phyloP scores from a whole-genome alignment of 2,329 filamentous ascomycete genomes.

The Stromatinia cepivora region DNA sequence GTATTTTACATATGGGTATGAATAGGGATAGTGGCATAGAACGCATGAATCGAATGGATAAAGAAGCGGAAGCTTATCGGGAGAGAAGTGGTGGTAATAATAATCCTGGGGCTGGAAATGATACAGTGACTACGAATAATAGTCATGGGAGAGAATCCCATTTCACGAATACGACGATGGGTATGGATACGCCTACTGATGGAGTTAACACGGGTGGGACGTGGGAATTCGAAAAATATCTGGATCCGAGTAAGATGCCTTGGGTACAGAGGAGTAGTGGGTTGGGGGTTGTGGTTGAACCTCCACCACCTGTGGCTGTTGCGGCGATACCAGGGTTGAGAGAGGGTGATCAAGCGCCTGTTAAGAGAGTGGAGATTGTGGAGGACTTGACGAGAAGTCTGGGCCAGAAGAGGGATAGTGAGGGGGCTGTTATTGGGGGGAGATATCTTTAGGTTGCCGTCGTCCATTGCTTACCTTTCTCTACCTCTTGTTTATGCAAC shows the following conservation, averaged over 20 bases:
- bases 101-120: not conserved
- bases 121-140: not conserved
- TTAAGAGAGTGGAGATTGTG: constrained; percentile 12
- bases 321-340: not conserved
- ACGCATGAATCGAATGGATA: constrained; percentile 11
- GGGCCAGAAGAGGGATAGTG: constrained; percentile 2
- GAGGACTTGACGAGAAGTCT: not conserved
- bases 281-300: not conserved
- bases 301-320: not conserved
- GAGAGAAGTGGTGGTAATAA: not conserved
- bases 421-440: constrained; percentile 4
- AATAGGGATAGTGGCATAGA: constrained; percentile 3
- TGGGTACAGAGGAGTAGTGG: constrained; percentile 6
- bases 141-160: constrained; percentile 1
- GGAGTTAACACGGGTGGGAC: constrained; percentile 6
- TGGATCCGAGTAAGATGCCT: not conserved
- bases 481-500: not conserved
- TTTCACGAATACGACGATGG: constrained; percentile 9
- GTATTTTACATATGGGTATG: constrained; percentile 15
- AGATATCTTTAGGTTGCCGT: not conserved
- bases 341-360: not conserved
- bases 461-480: not conserved
- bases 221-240: constrained; percentile 20
- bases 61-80: constrained; percentile 16
- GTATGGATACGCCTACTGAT: constrained; percentile 7